Percentiles rank a stretch among this genome's conserved stretches.
phyloP scores from a whole-genome alignment of 2,329 filamentous ascomycete species.

The Xylariaceae sp. region DNA sequence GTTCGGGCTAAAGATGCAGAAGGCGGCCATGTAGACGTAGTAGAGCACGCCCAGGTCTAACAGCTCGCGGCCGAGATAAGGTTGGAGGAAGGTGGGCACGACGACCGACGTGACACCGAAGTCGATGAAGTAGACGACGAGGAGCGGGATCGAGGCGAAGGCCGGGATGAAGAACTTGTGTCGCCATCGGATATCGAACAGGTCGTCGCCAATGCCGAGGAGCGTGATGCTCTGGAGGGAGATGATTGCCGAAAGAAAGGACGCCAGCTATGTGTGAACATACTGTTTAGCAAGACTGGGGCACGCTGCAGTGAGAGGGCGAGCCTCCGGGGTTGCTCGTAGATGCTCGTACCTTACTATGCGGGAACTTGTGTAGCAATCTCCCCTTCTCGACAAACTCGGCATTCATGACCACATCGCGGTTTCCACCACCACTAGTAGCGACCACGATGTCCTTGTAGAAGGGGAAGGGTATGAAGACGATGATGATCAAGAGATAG shows the following conservation, averaged over 20 bases:
- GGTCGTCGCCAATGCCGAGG: conserved; percentile 88
- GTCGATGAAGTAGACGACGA: conserved; percentile 97
- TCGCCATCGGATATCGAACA: conserved; percentile 97
- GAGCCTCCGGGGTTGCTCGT: too few relatives aligned
- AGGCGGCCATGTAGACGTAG: conserved; percentile 93
- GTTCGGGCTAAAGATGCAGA: conserved; percentile 97
- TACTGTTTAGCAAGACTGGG: conserved; percentile 1
- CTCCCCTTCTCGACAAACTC: conserved; percentile 75
- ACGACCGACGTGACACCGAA: conserved; percentile 96
- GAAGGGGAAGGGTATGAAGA: conserved; percentile 95
- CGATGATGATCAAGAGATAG: conserved; percentile 80
- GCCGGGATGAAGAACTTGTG: conserved; percentile 98
- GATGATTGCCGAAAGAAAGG: conserved; percentile 89
- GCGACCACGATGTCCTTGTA: conserved; percentile 97
- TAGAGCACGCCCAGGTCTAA: conserved; percentile 79
- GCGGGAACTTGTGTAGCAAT: conserved; percentile 85
- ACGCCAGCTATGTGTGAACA: conserved; percentile 65
- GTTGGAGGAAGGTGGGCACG: conserved; percentile 77
- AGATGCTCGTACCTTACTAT: conserved; percentile 80
- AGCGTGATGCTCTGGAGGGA: conserved; percentile 87
- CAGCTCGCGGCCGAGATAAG: conserved; percentile 71
- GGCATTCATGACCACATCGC: conserved; percentile 72
- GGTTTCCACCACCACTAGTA: conserved; percentile 87
- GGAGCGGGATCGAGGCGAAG: conserved; percentile 84
- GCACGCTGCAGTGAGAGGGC: too few relatives aligned